These are phyloP conservation scores for Biscutella laevigata DNA, from an alignment of 441 rosid species.

Conservation along the genomic window DNA sequence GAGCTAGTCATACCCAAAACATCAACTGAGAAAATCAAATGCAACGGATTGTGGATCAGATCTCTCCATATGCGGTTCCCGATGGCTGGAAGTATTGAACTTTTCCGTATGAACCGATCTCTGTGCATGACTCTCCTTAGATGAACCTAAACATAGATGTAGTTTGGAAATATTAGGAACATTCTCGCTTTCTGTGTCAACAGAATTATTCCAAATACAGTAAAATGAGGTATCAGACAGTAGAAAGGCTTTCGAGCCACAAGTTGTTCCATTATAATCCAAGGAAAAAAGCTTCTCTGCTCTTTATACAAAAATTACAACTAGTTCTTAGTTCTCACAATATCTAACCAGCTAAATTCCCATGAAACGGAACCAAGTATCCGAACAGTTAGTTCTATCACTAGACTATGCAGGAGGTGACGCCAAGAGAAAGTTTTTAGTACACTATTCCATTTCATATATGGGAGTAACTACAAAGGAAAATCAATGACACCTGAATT, in stretches of 20 bases:
- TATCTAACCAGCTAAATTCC: background rate
- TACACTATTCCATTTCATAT: conserved; percentile 9
- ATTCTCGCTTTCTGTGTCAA: conserved; percentile 7
- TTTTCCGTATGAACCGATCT: conserved; percentile 91
- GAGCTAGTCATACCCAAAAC: conserved; percentile 99
- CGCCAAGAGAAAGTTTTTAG: conserved; percentile 2
- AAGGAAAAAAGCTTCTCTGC: background rate
- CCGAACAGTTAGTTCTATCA: conserved; percentile 2
- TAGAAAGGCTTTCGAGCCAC: conserved; percentile 14
- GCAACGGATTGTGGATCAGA: conserved; percentile 94
- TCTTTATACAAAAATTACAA: background rate
- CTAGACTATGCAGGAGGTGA: conserved; percentile 11
- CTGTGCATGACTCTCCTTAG: conserved; percentile 90
- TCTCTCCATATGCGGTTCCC: conserved; percentile 91
- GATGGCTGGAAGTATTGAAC: conserved; percentile 84
- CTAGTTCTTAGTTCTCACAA: background rate
- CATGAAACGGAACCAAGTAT: conserved; percentile 5
- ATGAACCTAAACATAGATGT: conserved; percentile 55
- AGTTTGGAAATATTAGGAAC: conserved; percentile 14
- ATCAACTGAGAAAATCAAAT: conserved; percentile 87
- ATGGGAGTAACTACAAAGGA: conserved; percentile 8
- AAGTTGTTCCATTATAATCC: conserved; percentile 9
- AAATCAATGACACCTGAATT: conserved; percentile 59
- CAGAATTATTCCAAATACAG: background rate
- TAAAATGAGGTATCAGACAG: conserved; percentile 2